A percentile compares a stretch with the other conserved stretches of the same genome.
These are phyloP conservation scores for Orbilia quercus DNA, from an alignment of 2,329 filamentous ascomycete genomes.

Conservation along the genomic window DNA sequence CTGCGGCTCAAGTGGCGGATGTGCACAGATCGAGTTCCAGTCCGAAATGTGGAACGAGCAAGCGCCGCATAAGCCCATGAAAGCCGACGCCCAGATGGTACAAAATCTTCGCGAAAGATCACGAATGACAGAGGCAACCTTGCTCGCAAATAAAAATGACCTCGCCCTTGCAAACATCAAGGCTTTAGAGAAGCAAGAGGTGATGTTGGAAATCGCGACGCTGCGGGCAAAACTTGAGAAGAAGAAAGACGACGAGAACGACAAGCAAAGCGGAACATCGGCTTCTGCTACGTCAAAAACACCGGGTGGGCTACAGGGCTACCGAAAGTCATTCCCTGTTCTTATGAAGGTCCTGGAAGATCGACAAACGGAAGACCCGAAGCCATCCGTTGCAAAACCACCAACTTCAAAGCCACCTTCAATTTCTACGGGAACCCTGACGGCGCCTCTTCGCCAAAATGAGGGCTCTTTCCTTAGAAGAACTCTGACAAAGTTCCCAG, in stretches of 20 bases:
- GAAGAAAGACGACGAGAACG: slow-evolving; percentile 7
- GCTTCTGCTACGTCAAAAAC: slow-evolving; percentile 10
- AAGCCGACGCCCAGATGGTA: slow-evolving; percentile 5
- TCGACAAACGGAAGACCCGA: slow-evolving; percentile 1
- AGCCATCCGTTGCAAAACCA: not conserved
- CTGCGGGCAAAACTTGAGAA: slow-evolving; percentile 49
- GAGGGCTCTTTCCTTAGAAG: too few species aligned
- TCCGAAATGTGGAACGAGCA: slow-evolving; percentile 45
- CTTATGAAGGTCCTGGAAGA: slow-evolving; percentile 37
- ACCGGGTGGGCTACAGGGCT: slow-evolving; percentile 5
- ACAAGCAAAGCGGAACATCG: slow-evolving; percentile 8
- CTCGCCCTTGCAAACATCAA: slow-evolving; percentile 31
- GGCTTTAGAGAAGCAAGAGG: slow-evolving; percentile 29
- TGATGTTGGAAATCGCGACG: slow-evolving; percentile 27
- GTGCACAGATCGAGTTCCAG: slow-evolving; percentile 47
- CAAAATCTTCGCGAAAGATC: slow-evolving; percentile 28
- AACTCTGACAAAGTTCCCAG: too few species aligned
- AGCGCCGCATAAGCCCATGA: slow-evolving; percentile 30
- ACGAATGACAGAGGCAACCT: slow-evolving; percentile 1
- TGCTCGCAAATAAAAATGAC: not conserved
- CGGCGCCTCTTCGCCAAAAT: not conserved
- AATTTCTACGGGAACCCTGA: slow-evolving; percentile 3
- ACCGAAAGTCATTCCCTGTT: slow-evolving; percentile 17
- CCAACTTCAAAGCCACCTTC: slow-evolving; percentile 16
- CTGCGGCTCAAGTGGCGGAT: slow-evolving; percentile 15